Evolutionary conservation across 1,284 basidiomycete genomes (phyloP).

Genomic region (Thelephora terrestris): DNA sequence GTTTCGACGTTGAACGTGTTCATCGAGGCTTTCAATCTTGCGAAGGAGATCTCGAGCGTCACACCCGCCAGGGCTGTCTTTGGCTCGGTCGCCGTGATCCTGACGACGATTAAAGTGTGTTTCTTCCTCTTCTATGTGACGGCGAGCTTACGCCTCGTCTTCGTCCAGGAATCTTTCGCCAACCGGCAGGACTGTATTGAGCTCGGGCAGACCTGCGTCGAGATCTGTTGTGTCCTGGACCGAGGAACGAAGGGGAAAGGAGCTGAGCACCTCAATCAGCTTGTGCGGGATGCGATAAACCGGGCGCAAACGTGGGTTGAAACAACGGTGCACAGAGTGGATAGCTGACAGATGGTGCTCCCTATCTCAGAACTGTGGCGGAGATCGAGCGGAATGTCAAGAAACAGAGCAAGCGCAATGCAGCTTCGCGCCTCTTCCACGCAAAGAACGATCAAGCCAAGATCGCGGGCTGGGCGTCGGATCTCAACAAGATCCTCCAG

Average conservation of each 20-base stretch:
- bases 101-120: background rate
- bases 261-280: background rate
- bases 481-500: background rate
- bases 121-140: background rate
- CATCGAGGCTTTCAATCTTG: too few species aligned
- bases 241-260: background rate
- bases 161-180: background rate
- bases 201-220: background rate
- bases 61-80: background rate
- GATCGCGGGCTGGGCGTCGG: background rate
- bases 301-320: background rate
- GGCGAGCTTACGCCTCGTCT: background rate
- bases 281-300: background rate
- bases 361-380: background rate
- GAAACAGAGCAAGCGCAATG: background rate
- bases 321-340: too few species aligned
- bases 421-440: background rate
- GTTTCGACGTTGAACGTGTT: too few species aligned
- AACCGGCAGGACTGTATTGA: background rate
- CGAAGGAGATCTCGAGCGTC: too few species aligned
- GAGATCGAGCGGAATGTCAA: background rate
- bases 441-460: background rate
- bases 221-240: background rate
- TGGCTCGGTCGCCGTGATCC: background rate
- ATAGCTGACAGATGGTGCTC: too few species aligned